phyloP scores from a whole-genome alignment of 2,329 filamentous ascomycete species.

The Pseudohalonectria lignicola region DNA sequence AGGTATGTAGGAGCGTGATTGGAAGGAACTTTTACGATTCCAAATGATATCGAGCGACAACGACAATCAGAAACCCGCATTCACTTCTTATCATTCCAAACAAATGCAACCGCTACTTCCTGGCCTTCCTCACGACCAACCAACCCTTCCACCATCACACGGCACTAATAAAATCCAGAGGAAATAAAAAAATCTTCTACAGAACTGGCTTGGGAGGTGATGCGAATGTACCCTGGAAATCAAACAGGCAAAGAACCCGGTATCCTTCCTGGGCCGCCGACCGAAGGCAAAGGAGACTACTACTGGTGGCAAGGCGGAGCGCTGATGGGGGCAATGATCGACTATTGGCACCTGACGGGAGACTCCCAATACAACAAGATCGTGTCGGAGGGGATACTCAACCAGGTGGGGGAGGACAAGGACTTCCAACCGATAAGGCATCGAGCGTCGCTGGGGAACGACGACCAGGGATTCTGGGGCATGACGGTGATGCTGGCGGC shows the following conservation, averaged over 20 bases:
- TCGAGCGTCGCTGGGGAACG: constrained; percentile 30
- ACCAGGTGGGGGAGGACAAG: neutral
- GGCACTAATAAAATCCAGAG: constrained; percentile 32
- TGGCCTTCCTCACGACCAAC: constrained; percentile 6
- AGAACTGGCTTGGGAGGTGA: neutral
- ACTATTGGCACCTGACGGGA: constrained; percentile 44
- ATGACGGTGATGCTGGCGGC: constrained; percentile 46
- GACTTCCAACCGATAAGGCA: neutral
- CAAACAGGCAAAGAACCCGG: neutral
- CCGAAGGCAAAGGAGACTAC: constrained; percentile 9
- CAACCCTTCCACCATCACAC: constrained; percentile 50
- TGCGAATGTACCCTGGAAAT: neutral
- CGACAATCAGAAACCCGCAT: too few relatives aligned
- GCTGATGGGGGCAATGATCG: constrained; percentile 35
- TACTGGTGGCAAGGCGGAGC: constrained; percentile 41
- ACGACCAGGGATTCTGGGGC: constrained; percentile 58
- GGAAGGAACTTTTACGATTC: neutral
- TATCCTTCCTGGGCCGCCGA: neutral
- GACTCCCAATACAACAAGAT: constrained; percentile 37
- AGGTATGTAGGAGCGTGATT: neutral
- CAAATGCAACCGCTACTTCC: neutral
- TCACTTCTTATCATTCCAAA: too few relatives aligned
- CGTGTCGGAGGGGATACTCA: constrained; percentile 8
- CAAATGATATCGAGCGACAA: too few relatives aligned
- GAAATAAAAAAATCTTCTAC: constrained; percentile 25